Evolutionary conservation across 352 stramenopile genomes (phyloP), one percentile per base, ranked within the genome.

Genomic region (Globisporangium mamillatum): DNA sequence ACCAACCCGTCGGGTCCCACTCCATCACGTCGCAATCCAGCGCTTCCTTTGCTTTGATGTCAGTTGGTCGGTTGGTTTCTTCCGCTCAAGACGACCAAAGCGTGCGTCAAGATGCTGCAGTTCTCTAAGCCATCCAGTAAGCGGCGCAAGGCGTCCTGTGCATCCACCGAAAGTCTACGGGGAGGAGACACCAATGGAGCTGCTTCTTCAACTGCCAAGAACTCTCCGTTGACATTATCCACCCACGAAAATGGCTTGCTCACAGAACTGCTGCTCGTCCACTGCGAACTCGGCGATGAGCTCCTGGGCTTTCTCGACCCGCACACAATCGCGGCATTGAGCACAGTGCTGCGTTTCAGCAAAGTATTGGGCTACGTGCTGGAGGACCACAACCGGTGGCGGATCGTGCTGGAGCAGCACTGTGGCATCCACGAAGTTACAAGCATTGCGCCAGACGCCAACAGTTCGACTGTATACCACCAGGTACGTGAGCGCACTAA

Each of bases 301-400:
- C 29, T 71, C 24, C 54, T 71, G 66, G 25, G 34, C 25, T 63
- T 67, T 53, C 59, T 71, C 50, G 66, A 71, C 24, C 61, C 66
- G 4, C 48, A 41, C 52, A 32, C 50, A 22, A 59, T 63, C 52
- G 60, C 52, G 4, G 16, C 24, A 22, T 34, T 66, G 5, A 36
- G 32, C 46, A 10, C 56, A 2, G 57, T 44, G 24, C 29, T 70
- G 10, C 10, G 50, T 6, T 63, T 62, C 32, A 64, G 38, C 52
- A 56, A 64, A 27, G 6, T 16, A 3, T 7, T n/a, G 48, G 34
- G 36, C 20, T 22, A 25, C 0, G 27, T 71, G 50, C 25, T 71
- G 5, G 25, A 63, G 18, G 66, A 71, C 20, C 32, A 38, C 18
- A 0, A 27, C 1, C 59, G 50, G 16, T 67, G 60, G 66, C 60